Evolutionary conservation across 495 filamentous ascomycete species (phyloP).

Genomic region (Penicillium taxi): DNA sequence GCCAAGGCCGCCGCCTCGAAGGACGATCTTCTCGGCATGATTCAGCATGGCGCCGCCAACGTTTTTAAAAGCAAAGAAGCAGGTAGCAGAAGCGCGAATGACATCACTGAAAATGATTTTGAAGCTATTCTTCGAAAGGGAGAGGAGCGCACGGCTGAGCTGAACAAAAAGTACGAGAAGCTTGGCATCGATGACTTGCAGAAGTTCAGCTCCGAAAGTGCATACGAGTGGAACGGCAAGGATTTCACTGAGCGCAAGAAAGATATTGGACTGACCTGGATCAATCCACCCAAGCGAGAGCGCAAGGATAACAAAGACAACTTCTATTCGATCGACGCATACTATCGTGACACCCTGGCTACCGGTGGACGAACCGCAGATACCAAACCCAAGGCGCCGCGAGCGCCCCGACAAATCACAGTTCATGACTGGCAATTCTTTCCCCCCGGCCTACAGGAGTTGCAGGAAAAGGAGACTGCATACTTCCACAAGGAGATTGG

Average conservation of each 20-base stretch:
- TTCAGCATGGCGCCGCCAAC: conserved; percentile 94
- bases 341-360: conserved; percentile 85
- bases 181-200: conserved; percentile 97
- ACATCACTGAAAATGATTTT: conserved; percentile 78
- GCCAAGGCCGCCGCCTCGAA: conserved; percentile 84
- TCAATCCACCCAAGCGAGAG: conserved; percentile 97
- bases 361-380: conserved; percentile 81
- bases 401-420: conserved; percentile 83
- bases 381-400: conserved; percentile 88
- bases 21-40: conserved; percentile 94
- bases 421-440: conserved; percentile 99
- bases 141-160: conserved; percentile 77
- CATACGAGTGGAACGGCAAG: conserved; percentile 98
- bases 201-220: conserved; percentile 93
- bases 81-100: conserved; percentile 44
- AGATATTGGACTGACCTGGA: conserved; percentile 92
- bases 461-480: conserved; percentile 94
- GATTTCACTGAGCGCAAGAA: conserved; percentile 87
- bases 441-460: conserved; percentile 66
- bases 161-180: conserved; percentile 91
- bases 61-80: conserved; percentile 69
- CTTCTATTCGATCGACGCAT: conserved; percentile 97
- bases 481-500: conserved; percentile 92
- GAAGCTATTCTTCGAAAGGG: conserved; percentile 80
- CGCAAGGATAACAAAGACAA: conserved; percentile 98